These are phyloP conservation scores for Whalleya microplaca DNA, from an alignment of 2,329 filamentous ascomycete genomes.

Conservation along the genomic window DNA sequence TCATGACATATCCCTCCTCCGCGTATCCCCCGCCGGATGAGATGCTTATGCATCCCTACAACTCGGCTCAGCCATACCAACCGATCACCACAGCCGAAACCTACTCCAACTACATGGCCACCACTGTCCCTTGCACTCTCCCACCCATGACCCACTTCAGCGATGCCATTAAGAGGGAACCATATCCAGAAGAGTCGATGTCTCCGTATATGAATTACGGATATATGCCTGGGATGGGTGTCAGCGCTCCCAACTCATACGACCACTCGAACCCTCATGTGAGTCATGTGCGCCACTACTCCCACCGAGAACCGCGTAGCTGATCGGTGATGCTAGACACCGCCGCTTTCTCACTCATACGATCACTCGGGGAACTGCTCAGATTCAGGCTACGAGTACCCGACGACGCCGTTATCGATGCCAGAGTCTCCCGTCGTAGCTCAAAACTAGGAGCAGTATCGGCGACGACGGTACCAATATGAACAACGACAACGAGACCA, in stretches of 20 bases:
- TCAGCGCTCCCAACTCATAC: constrained; percentile 64
- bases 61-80: constrained; percentile 55
- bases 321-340: constrained; percentile 66
- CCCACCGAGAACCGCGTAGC: constrained; percentile 50
- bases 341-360: constrained; percentile 75
- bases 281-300: constrained; percentile 59
- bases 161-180: constrained; percentile 70
- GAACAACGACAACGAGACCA: too few relatives aligned
- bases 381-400: constrained; percentile 66
- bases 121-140: constrained; percentile 61
- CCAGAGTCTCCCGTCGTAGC: constrained; percentile 64
- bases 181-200: constrained; percentile 61
- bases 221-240: constrained; percentile 67
- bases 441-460: constrained; percentile 17
- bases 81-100: constrained; percentile 54
- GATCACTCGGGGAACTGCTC: constrained; percentile 68
- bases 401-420: constrained; percentile 74
- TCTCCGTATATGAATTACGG: constrained; percentile 70
- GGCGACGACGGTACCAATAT: too few relatives aligned
- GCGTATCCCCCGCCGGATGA: constrained; percentile 70
- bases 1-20: constrained; percentile 69
- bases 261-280: constrained; percentile 75
- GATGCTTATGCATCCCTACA: constrained; percentile 63
- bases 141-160: constrained; percentile 67
- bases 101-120: constrained; percentile 61